Evolutionary conservation across 2,329 filamentous ascomycete species (phyloP).

Genomic region (Fusarium longipes): DNA sequence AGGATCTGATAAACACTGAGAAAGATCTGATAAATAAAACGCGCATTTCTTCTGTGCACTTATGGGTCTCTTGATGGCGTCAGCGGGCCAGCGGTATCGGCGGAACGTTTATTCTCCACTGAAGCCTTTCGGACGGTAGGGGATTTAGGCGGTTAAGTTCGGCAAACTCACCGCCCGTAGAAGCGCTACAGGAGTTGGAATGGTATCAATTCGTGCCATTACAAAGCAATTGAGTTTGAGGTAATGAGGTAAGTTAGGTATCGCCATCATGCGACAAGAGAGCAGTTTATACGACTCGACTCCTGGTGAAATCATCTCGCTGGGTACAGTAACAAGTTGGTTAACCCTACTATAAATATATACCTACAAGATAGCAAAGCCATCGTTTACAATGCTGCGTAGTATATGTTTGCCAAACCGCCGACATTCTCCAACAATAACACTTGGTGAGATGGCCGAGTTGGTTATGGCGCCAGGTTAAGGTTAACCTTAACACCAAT

Average conservation of each 20-base stretch:
- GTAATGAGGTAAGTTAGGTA: no score
- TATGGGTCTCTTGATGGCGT: slow-evolving; percentile 30
- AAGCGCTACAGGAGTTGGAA: no score
- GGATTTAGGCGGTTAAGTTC: slow-evolving; percentile 21
- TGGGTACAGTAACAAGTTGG: no score
- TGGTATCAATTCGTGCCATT: no score
- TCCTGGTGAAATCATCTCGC: no score
- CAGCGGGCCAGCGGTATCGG: slow-evolving; percentile 31
- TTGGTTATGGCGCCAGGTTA: slow-evolving; percentile 38
- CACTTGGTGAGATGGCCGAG: slow-evolving; percentile 34
- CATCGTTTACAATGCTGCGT: no score
- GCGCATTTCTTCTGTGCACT: slow-evolving; percentile 26
- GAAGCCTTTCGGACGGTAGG: neutral
- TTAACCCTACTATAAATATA: no score
- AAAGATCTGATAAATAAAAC: slow-evolving; percentile 35
- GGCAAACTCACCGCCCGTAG: slow-evolving; percentile 8
- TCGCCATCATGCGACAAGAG: no score
- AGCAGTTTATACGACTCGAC: no score
- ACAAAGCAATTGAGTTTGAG: no score
- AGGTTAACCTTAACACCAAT: slow-evolving; percentile 35
- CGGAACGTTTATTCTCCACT: slow-evolving; percentile 2
- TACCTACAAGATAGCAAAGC: no score
- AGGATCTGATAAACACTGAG: slow-evolving; percentile 34
- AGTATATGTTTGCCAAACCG: fast-evolving
- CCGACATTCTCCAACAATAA: fast-evolving